Conservation (phyloP, 1,284 basidiomycete genomes). For the Heterobasidion occidentale region DNA sequence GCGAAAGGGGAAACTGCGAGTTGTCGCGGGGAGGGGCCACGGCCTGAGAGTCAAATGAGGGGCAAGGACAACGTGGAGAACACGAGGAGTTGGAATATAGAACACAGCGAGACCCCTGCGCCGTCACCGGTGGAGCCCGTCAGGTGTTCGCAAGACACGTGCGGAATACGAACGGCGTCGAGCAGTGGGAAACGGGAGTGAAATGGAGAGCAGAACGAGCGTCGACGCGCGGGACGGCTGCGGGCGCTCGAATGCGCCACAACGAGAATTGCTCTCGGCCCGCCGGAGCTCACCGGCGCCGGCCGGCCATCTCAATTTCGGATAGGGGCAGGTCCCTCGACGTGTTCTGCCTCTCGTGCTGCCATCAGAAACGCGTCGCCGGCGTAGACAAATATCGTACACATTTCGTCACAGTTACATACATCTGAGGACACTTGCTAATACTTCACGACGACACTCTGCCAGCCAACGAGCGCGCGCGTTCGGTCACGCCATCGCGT, state of each 20-base stretch:
- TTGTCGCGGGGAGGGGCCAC: conserved; percentile 22
- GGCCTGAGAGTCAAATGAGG: conserved; percentile 9
- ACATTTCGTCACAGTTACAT: background rate
- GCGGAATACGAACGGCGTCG: too few relatives aligned
- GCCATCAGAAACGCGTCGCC: background rate
- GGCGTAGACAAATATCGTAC: background rate
- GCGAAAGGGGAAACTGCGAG: conserved; percentile 10
- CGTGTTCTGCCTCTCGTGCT: background rate
- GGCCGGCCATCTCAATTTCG: too few relatives aligned
- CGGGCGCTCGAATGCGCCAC: too few relatives aligned
- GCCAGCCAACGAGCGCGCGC: too few relatives aligned
- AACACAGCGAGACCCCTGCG: background rate
- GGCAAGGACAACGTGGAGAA: conserved; percentile 61
- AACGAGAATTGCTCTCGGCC: background rate
- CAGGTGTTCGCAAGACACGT: too few relatives aligned
- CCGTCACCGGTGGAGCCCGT: too few relatives aligned
- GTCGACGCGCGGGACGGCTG: too few relatives aligned
- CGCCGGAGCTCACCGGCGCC: too few relatives aligned
- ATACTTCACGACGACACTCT: too few relatives aligned
- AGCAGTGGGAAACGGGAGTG: background rate
- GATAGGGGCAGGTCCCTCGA: too few relatives aligned
- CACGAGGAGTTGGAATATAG: conserved; percentile 42
- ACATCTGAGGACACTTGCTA: background rate
- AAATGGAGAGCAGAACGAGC: background rate
- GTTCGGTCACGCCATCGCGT: background rate